These are phyloP conservation scores for Picea abies DNA, from an alignment of 83 land plant genomes.

Conservation along the genomic window DNA sequence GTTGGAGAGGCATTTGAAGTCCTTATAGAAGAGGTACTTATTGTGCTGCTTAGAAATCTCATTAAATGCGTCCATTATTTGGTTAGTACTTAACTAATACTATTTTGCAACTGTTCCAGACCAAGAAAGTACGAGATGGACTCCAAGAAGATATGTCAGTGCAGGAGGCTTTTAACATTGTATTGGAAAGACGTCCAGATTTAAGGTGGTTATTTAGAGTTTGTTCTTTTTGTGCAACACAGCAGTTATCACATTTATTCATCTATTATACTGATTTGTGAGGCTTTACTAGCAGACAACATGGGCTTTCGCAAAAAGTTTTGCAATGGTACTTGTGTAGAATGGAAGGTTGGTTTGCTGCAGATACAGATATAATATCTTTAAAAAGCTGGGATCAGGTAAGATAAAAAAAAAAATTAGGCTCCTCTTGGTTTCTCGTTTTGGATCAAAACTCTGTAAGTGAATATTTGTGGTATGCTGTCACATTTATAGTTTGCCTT, in stretches of 20 bases:
- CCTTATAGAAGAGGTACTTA: constrained; percentile 29
- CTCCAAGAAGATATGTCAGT: too few species aligned
- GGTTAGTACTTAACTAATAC: neutral
- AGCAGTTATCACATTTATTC: neutral
- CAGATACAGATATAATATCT: constrained; percentile 91
- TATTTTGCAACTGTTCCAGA: constrained; percentile 35
- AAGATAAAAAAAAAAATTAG: neutral
- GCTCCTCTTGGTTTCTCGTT: neutral
- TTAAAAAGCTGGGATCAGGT: constrained; percentile 91
- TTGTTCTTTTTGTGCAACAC: neutral
- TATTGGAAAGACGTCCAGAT: constrained; percentile 78
- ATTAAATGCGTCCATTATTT: neutral
- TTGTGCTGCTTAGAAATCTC: neutral
- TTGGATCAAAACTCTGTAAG: neutral
- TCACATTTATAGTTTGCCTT: constrained; percentile 4
- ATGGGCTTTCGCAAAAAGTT: constrained; percentile 79
- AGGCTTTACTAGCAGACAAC: constrained; percentile 48
- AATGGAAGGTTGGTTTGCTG: constrained; percentile 99
- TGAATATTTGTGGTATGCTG: neutral
- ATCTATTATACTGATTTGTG: neutral
- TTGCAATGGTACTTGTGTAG: constrained; percentile 97
- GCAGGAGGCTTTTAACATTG: constrained; percentile 51
- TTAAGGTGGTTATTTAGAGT: constrained; percentile 47
- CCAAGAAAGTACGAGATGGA: too few species aligned
- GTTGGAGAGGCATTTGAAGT: too few species aligned